Percentiles rank a stretch among this genome's conserved stretches.
phyloP scores from a whole-genome alignment of 169 alveolate species.

The Amoebophrya sp. region DNA sequence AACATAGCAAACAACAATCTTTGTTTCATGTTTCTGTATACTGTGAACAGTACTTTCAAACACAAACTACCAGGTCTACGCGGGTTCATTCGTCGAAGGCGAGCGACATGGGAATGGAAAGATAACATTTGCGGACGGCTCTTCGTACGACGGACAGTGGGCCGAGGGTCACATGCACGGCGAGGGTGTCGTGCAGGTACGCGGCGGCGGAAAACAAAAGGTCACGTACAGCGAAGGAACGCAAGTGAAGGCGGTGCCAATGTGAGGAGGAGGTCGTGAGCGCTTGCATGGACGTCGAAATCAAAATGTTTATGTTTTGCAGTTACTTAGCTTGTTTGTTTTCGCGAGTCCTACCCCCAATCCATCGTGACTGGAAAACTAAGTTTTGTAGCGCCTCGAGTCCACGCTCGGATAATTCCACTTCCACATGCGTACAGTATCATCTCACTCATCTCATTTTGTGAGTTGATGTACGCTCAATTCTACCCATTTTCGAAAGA shows the following conservation, averaged over 20 bases:
- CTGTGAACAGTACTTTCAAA: too few species aligned
- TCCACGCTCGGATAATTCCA: too few species aligned
- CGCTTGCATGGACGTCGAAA: too few species aligned
- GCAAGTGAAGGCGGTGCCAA: background rate
- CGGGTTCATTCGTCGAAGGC: background rate
- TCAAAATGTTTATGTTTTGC: too few species aligned
- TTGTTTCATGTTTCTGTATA: background rate
- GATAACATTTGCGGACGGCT: background rate
- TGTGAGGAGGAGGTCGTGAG: background rate
- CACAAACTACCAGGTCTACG: background rate
- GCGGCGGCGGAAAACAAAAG: background rate
- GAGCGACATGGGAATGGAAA: background rate
- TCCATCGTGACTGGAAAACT: too few species aligned
- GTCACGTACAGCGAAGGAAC: background rate
- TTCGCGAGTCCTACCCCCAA: too few species aligned
- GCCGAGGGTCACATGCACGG: background rate
- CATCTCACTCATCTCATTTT: too few species aligned
- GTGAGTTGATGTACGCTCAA: too few species aligned
- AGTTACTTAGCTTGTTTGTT: too few species aligned
- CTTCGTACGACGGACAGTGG: background rate
- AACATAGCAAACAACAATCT: background rate
- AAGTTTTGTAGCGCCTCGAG: too few species aligned
- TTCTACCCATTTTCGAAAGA: too few species aligned
- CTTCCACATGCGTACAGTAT: too few species aligned
- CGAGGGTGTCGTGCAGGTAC: background rate